phyloP scores from a whole-genome alignment of 148 eudicot genomes.

The Chenopodium formosanum region DNA sequence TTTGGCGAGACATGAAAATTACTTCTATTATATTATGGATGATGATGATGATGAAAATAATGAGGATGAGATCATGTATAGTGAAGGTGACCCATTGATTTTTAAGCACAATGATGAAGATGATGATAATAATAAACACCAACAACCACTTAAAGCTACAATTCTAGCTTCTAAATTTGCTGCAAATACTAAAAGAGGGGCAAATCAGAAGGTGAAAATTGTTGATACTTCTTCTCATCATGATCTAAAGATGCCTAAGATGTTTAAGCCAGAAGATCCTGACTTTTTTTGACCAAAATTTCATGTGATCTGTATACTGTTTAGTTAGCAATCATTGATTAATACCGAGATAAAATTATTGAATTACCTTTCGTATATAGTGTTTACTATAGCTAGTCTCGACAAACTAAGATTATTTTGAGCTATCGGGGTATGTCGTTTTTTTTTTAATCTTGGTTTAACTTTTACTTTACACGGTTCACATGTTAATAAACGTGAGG shows the following conservation, averaged over 20 bases:
- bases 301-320: too few relatives aligned
- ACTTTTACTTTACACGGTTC: too few relatives aligned
- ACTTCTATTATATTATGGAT: constrained; percentile 26
- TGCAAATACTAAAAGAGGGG: constrained; percentile 61
- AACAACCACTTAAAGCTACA: constrained; percentile 52
- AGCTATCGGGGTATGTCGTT: too few relatives aligned
- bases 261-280: constrained; percentile 88
- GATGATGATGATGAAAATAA: constrained; percentile 20
- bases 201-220: constrained; percentile 33
- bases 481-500: too few relatives aligned
- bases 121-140: constrained; percentile 12
- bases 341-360: too few relatives aligned
- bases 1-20: constrained; percentile 45
- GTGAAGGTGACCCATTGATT: constrained; percentile 18
- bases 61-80: not conserved
- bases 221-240: constrained; percentile 31
- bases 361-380: too few relatives aligned
- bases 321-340: too few relatives aligned
- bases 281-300: constrained; percentile 39
- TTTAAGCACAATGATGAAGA: not conserved
- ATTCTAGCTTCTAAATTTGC: constrained; percentile 75
- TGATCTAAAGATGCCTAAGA: constrained; percentile 61
- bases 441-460: too few relatives aligned
- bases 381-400: too few relatives aligned
- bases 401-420: too few relatives aligned